Conservation (phyloP, 371 early-diverging fungal species). For the Mucor velutinosus region DNA sequence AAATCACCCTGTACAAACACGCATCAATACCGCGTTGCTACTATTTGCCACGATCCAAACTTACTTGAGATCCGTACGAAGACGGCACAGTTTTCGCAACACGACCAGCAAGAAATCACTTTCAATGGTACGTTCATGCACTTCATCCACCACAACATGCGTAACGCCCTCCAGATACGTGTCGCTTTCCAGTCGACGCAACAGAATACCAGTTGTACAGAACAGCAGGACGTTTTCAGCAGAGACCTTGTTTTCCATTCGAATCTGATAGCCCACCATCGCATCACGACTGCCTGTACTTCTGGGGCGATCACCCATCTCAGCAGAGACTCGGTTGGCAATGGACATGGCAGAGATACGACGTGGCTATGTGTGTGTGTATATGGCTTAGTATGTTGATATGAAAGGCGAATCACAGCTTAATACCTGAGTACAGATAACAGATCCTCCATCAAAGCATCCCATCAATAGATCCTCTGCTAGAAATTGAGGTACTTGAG, state of each 20-base stretch:
- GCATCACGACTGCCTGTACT: slow-evolving; percentile 52
- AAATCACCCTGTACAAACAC: slow-evolving; percentile 41
- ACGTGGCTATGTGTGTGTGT: slow-evolving; percentile 60
- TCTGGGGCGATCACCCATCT: slow-evolving; percentile 67
- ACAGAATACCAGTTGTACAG: slow-evolving; percentile 78
- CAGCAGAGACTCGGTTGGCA: slow-evolving; percentile 85
- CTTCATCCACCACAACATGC: slow-evolving; percentile 85
- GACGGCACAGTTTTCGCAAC: slow-evolving; percentile 50
- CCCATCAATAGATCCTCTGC: slow-evolving; percentile 59
- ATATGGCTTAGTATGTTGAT: too few relatives aligned
- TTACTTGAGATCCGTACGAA: slow-evolving; percentile 65
- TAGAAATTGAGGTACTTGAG: slow-evolving; percentile 91
- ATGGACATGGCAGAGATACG: slow-evolving; percentile 95
- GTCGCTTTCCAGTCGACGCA: slow-evolving; percentile 70
- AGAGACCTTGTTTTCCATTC: slow-evolving; percentile 66
- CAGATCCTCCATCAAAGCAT: slow-evolving; percentile 38
- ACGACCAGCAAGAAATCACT: slow-evolving; percentile 82
- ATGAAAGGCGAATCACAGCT: background rate
- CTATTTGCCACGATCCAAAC: slow-evolving; percentile 8
- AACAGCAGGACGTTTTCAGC: slow-evolving; percentile 66
- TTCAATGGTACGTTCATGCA: slow-evolving; percentile 84
- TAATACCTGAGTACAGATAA: slow-evolving; percentile 87
- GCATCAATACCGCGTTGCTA: background rate
- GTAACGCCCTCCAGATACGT: slow-evolving; percentile 60
- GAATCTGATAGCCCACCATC: slow-evolving; percentile 86